Evolutionary conservation across 331 rosid species (phyloP).

Genomic region (Quercus phellos): DNA sequence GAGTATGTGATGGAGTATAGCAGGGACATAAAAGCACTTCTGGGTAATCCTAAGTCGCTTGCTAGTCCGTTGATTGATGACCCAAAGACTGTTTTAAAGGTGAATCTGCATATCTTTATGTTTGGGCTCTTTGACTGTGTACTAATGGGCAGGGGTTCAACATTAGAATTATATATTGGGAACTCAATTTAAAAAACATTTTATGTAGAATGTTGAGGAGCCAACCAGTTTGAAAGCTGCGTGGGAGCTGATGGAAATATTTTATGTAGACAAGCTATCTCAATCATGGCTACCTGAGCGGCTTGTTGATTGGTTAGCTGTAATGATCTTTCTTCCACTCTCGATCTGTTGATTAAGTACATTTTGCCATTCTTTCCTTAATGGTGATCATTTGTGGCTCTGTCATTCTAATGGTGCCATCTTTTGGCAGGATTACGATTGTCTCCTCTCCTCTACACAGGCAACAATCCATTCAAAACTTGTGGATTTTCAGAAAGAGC

Average conservation of each 20-base stretch:
- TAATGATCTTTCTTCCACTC: constrained; percentile 47
- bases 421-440: constrained; percentile 65
- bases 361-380: not conserved
- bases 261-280: constrained; percentile 82
- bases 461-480: constrained; percentile 71
- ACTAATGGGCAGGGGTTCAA: not conserved
- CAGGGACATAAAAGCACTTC: constrained; percentile 68
- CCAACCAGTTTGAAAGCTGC: constrained; percentile 88
- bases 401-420: constrained; percentile 13
- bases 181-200: constrained; percentile 1
- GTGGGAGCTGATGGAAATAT: constrained; percentile 89
- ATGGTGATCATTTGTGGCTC: constrained; percentile 11
- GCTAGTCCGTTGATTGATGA: constrained; percentile 57
- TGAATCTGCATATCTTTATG: constrained; percentile 21
- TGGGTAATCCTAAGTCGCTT: constrained; percentile 44
- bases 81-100: constrained; percentile 49
- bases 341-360: not conserved
- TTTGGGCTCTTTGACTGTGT: not conserved
- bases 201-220: constrained; percentile 59
- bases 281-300: constrained; percentile 87
- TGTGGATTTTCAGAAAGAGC: constrained; percentile 57
- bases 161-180: not conserved
- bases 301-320: constrained; percentile 96
- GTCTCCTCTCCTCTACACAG: constrained; percentile 66
- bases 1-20: constrained; percentile 83